Evolutionary conservation across 176 grass and related monocot genomes (phyloP), one percentile per base, ranked within the genome.

Genomic region (Canna indica): DNA sequence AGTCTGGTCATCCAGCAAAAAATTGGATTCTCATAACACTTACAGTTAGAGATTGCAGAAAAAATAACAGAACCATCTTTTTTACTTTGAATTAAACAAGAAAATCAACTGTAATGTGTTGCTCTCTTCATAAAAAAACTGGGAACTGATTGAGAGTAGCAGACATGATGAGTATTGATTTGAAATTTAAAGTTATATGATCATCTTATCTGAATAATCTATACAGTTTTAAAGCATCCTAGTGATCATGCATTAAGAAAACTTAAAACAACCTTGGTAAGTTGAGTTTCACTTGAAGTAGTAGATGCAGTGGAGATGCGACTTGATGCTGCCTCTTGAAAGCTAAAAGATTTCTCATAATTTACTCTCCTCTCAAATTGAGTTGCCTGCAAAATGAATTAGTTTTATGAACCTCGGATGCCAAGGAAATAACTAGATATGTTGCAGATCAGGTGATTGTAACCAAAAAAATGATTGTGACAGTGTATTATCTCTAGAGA

Each of bases 351-450:
- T 47, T 74, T 73, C 42, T n/a, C 59, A 47, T 60, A 50, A 60
- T 83, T 34, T 45, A 74, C 7, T 32, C 70, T 83, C 68, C 81
- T 83, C 50, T 74, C 69, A 39, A 78, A 36, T 46, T 70, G 44
- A 32, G 77, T 74, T 33, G 75, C 77, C 81, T 83, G 70, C 41
- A 68, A 25, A 22, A 69, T 74, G 54, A 38, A 41, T 36, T 22
- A 69, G 30, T 1, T 29, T 62, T 16, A 26, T 62, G 13, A 62
- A 32, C 14, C 33, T 18, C 15, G 4, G 27, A 18, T 5, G 26
- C 24, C 57, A 59, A 59, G 29, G 26, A 59, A 3, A 50, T 18
- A 14, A 46, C 44, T 46, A 46, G 15, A 46, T 46, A 46, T 46
- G 44, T 12, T 12, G 44, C 9, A 46, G 1, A 46, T 7, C 12